These are phyloP conservation scores for Aspergillus egyptiacus DNA, from an alignment of 495 filamentous ascomycete species.

Conservation along the genomic window DNA sequence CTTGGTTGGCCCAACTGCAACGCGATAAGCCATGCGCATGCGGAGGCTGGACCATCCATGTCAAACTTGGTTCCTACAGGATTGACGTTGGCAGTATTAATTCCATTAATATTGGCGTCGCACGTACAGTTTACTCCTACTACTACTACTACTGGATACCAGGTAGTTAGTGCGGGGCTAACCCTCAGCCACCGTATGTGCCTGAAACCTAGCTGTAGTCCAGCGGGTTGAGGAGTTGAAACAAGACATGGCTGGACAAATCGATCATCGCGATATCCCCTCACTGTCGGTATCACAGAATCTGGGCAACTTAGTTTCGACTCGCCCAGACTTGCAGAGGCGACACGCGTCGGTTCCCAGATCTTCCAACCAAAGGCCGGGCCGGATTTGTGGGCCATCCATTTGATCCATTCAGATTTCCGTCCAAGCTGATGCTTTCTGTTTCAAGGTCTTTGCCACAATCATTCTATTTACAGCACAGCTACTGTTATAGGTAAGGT, in stretches of 20 bases:
- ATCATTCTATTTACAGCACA: constrained; percentile 20
- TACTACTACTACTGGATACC: background rate
- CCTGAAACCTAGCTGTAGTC: constrained; percentile 22
- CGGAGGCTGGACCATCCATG: constrained; percentile 6
- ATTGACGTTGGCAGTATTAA: background rate
- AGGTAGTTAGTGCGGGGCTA: constrained; percentile 10
- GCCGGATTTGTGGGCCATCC: constrained; percentile 13
- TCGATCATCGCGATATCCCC: background rate
- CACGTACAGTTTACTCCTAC: too few species aligned
- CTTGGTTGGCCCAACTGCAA: background rate
- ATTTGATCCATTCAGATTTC: background rate
- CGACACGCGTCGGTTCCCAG: constrained; percentile 25
- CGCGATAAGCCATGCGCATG: background rate
- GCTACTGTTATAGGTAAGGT: background rate
- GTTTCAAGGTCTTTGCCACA: constrained; percentile 8
- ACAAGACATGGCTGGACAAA: constrained; percentile 9
- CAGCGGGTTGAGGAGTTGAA: too few species aligned
- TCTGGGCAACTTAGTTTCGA: background rate
- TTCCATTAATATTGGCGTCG: too few species aligned
- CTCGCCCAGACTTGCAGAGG: constrained; percentile 6
- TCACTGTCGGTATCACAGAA: background rate
- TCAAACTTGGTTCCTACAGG: background rate
- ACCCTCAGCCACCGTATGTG: constrained; percentile 17
- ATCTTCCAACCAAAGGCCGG: constrained; percentile 3
- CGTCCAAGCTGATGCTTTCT: too few species aligned